These are phyloP conservation scores for Hordeum marinum DNA, from an alignment of 176 grass and related monocot species.

Conservation along the genomic window DNA sequence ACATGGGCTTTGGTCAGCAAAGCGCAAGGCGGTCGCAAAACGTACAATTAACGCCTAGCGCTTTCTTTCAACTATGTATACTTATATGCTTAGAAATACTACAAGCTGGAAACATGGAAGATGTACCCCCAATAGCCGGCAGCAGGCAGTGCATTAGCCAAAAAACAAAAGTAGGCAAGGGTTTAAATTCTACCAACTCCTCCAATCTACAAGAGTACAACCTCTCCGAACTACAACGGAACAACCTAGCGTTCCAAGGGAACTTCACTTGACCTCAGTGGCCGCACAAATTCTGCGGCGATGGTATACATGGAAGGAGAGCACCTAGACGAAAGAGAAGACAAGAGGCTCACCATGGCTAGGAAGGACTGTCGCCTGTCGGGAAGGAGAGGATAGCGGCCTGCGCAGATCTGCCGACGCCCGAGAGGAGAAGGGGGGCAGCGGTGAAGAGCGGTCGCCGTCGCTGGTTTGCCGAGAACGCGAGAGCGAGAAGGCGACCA, in stretches of 20 bases:
- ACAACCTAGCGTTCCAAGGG: background rate
- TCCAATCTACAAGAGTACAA: background rate
- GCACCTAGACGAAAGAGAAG: background rate
- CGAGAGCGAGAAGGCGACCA: background rate
- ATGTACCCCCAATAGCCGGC: background rate
- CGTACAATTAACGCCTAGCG: too few relatives aligned
- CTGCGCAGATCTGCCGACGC: background rate
- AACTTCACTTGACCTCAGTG: background rate
- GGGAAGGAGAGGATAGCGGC: background rate
- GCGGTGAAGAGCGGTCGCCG: background rate
- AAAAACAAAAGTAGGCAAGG: background rate
- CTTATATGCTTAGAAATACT: too few relatives aligned
- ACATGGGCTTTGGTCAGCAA: too few relatives aligned
- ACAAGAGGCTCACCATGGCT: background rate
- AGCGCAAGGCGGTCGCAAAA: too few relatives aligned
- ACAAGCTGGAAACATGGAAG: background rate
- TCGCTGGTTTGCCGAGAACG: background rate
- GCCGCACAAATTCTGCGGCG: background rate
- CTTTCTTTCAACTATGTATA: too few relatives aligned
- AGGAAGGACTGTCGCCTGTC: background rate
- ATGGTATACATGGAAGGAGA: background rate
- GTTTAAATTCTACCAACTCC: background rate
- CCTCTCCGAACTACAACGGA: background rate
- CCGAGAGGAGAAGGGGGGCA: background rate
- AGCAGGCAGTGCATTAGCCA: background rate